phyloP scores from a whole-genome alignment of 306 rosid genomes.

The Lathyrus aphaca region DNA sequence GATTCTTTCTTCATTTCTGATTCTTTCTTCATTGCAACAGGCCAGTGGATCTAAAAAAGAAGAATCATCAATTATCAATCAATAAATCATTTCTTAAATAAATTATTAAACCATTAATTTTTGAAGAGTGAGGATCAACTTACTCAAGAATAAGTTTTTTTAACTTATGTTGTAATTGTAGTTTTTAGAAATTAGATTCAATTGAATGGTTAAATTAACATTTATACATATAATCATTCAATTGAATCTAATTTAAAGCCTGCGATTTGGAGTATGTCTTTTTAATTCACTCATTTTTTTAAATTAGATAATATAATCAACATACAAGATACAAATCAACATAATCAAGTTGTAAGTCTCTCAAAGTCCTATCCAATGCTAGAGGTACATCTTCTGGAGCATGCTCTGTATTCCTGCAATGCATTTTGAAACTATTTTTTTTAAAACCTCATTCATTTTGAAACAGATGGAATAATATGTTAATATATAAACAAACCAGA shows the following conservation, averaged over 20 bases:
- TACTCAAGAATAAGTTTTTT: too few relatives aligned
- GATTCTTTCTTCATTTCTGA: background rate
- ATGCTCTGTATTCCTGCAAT: slow-evolving; percentile 69
- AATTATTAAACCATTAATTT: background rate
- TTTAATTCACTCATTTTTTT: too few relatives aligned
- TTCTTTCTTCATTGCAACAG: slow-evolving; percentile 56
- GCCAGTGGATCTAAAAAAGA: slow-evolving; percentile 76
- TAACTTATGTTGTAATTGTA: too few relatives aligned
- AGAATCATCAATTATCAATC: slow-evolving; percentile 22
- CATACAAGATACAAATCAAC: slow-evolving; percentile 84
- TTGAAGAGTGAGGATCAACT: too few relatives aligned
- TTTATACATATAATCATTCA: too few relatives aligned
- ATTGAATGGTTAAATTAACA: too few relatives aligned
- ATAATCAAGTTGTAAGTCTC: slow-evolving; percentile 79
- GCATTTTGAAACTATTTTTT: too few relatives aligned
- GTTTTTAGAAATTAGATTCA: too few relatives aligned
- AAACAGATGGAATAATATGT: too few relatives aligned
- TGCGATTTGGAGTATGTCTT: too few relatives aligned
- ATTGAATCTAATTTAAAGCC: too few relatives aligned
- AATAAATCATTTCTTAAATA: slow-evolving; percentile 25
- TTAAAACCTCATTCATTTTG: too few relatives aligned
- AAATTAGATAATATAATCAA: slow-evolving; percentile 12
- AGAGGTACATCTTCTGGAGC: slow-evolving; percentile 77
- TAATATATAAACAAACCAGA: slow-evolving; percentile 62
- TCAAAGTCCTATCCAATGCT: slow-evolving; percentile 72